Evolutionary conservation across 1,139 yeast species (phyloP).

Genomic region (Pneumocystis murina): DNA sequence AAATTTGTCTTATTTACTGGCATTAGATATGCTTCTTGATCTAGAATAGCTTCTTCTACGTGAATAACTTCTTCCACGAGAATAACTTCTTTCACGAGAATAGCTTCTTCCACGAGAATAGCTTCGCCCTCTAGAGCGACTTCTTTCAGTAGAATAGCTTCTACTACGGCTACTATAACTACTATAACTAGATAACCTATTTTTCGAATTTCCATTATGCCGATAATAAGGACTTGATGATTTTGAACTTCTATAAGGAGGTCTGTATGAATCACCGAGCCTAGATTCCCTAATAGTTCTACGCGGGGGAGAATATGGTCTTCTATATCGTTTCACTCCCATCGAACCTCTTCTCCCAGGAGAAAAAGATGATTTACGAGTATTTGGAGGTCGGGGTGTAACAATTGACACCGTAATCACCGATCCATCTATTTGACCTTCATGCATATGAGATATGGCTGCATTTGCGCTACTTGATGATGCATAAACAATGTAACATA

Average conservation of each 20-base stretch:
- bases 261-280: not conserved
- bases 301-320: not conserved
- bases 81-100: not conserved
- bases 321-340: not conserved
- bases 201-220: not conserved
- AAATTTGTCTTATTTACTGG: not conserved
- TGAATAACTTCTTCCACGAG: not conserved
- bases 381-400: not conserved
- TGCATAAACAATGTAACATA: conserved; percentile 1
- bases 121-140: not conserved
- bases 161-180: conserved; percentile 1
- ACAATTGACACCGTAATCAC: conserved; percentile 2
- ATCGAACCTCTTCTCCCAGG: not conserved
- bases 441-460: conserved; percentile 5
- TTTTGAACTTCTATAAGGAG: not conserved
- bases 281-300: not conserved
- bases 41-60: not conserved
- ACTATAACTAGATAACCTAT: not conserved
- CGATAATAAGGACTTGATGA: not conserved
- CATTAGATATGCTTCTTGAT: not conserved
- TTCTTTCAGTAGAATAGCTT: conserved; percentile 1
- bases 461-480: not conserved
- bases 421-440: conserved; percentile 4
- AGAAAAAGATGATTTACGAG: not conserved
- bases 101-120: not conserved